phyloP scores from a whole-genome alignment of 2,329 filamentous ascomycete species.

The Penicillium sp. region DNA sequence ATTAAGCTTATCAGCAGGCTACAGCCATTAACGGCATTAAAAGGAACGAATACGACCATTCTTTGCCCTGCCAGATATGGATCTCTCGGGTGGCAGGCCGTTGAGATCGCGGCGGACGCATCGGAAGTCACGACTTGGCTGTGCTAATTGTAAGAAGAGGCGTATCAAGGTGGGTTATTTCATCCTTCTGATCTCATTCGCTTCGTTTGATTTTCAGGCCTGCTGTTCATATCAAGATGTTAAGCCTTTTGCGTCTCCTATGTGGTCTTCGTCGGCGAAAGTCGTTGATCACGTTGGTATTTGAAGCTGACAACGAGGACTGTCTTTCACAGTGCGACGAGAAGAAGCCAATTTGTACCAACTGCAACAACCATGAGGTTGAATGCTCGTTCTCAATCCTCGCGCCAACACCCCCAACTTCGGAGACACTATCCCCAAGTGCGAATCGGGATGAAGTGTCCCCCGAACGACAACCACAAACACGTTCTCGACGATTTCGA shows the following conservation, averaged over 20 bases:
- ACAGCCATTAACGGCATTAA: constrained; percentile 8
- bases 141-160: constrained; percentile 36
- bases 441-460: not conserved
- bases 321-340: constrained; percentile 36
- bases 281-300: not conserved
- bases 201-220: not conserved
- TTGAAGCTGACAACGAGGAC: constrained; percentile 3
- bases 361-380: constrained; percentile 32
- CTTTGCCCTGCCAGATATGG: constrained; percentile 1
- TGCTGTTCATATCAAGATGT: not conserved
- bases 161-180: constrained; percentile 36
- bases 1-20: not conserved
- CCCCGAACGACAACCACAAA: not conserved
- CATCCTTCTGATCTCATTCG: not conserved
- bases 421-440: constrained; percentile 9
- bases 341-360: constrained; percentile 32
- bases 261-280: not conserved
- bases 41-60: constrained; percentile 17
- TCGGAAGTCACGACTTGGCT: constrained; percentile 37
- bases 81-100: constrained; percentile 1
- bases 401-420: not conserved
- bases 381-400: constrained; percentile 27
- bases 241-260: not conserved
- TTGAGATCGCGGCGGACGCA: constrained; percentile 32
- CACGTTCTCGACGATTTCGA: constrained; percentile 19